These are phyloP conservation scores for Gossypium schwendimanii DNA, from an alignment of 441 rosid genomes.

Conservation along the genomic window DNA sequence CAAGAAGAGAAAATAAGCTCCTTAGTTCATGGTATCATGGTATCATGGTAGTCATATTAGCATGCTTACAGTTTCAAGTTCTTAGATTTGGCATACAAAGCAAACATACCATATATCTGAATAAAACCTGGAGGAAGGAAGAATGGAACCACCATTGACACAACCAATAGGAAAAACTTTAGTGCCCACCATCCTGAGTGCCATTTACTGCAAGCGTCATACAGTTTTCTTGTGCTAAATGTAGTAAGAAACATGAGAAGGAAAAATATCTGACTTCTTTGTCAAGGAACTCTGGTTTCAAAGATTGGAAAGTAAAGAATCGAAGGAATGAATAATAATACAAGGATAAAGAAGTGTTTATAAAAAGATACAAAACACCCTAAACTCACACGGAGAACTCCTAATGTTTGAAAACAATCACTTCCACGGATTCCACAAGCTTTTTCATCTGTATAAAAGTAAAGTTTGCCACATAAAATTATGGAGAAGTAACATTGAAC, in stretches of 20 bases:
- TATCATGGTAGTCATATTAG: background rate
- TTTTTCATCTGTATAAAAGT: conserved; percentile 41
- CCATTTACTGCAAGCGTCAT: conserved; percentile 49
- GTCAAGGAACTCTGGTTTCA: conserved; percentile 26
- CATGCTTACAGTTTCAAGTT: background rate
- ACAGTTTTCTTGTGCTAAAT: conserved; percentile 49
- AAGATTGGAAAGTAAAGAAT: background rate
- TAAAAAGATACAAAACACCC: conserved; percentile 80
- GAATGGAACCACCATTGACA: conserved; percentile 49
- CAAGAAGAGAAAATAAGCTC: conserved; percentile 11
- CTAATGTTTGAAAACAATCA: conserved; percentile 54
- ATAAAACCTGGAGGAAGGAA: conserved; percentile 54
- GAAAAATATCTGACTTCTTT: conserved; percentile 58
- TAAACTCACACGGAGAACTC: conserved; percentile 82
- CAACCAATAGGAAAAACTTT: conserved; percentile 42
- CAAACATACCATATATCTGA: conserved; percentile 57
- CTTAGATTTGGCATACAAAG: background rate
- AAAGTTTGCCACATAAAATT: background rate
- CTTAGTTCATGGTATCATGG: background rate
- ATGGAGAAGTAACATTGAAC: background rate
- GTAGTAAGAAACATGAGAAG: conserved; percentile 58
- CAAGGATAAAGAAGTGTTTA: background rate
- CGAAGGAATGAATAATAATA: background rate
- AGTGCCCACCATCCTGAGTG: conserved; percentile 65
- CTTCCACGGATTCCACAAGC: conserved; percentile 59